A percentile compares a stretch with the other conserved stretches of the same genome.
phyloP scores from a whole-genome alignment of 305 asterid genomes.

The Ajuga reptans region DNA sequence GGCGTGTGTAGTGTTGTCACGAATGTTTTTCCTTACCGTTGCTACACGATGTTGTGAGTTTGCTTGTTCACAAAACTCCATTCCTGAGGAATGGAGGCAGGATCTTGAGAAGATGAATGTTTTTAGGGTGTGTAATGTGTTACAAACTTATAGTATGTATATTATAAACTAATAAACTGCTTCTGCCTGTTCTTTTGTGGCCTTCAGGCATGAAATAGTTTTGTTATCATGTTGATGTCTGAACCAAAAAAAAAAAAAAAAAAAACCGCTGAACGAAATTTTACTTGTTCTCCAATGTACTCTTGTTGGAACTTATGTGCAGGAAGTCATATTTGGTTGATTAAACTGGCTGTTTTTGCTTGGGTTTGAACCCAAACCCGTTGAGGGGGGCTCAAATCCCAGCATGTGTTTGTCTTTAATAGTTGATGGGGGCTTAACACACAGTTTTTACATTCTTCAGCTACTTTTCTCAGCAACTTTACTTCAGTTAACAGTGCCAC shows the following conservation, averaged over 20 bases:
- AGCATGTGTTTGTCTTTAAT: too few species aligned
- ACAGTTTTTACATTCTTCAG: too few species aligned
- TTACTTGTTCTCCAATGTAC: background rate
- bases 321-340: background rate
- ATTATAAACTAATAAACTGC: background rate
- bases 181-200: background rate
- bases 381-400: too few species aligned
- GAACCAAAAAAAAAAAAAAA: background rate
- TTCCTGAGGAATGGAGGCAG: background rate
- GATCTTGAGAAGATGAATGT: background rate
- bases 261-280: background rate
- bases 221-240: background rate
- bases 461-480: too few species aligned
- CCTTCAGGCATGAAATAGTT: conserved; percentile 18
- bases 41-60: conserved; percentile 3
- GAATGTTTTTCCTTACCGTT: conserved; percentile 5
- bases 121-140: background rate
- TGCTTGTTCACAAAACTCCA: background rate
- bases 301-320: background rate
- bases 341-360: too few species aligned
- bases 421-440: too few species aligned
- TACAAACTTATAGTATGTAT: background rate
- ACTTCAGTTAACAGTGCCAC: too few species aligned
- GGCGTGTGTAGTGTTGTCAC: conserved; percentile 3
- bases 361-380: too few species aligned